Evolutionary conservation across 169 alveolate species (phyloP).

Genomic region (Perkinsus marinus): DNA sequence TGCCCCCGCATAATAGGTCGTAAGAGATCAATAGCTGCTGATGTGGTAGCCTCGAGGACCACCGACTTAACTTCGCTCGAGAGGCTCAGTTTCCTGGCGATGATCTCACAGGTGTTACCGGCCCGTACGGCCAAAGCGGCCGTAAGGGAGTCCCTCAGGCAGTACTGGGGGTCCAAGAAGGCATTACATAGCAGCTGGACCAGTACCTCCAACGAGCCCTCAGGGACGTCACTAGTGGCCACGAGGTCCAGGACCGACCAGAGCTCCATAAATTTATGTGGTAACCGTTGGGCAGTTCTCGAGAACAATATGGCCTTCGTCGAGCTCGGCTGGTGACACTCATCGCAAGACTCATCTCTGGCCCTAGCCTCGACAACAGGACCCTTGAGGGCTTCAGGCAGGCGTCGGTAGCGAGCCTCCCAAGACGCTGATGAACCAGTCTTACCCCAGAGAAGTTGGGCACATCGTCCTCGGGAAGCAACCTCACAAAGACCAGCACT

Average conservation of each 20-base stretch:
- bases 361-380: not conserved
- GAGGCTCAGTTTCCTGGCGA: not conserved
- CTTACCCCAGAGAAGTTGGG: not conserved
- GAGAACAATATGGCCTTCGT: not conserved
- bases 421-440: not conserved
- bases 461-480: not conserved
- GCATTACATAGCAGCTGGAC: not conserved
- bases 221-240: not conserved
- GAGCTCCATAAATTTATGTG: not conserved
- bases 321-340: not conserved
- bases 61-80: not conserved
- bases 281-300: not conserved
- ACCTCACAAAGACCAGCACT: not conserved
- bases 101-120: not conserved
- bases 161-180: not conserved
- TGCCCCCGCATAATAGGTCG: not conserved
- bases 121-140: not conserved
- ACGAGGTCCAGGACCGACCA: not conserved
- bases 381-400: not conserved
- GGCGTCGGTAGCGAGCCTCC: not conserved
- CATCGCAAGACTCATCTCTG: not conserved
- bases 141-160: not conserved
- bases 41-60: not conserved
- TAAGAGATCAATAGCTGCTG: not conserved
- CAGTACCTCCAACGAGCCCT: not conserved